phyloP scores from a whole-genome alignment of 257 asterid species.

The Solanum stenotomum region DNA sequence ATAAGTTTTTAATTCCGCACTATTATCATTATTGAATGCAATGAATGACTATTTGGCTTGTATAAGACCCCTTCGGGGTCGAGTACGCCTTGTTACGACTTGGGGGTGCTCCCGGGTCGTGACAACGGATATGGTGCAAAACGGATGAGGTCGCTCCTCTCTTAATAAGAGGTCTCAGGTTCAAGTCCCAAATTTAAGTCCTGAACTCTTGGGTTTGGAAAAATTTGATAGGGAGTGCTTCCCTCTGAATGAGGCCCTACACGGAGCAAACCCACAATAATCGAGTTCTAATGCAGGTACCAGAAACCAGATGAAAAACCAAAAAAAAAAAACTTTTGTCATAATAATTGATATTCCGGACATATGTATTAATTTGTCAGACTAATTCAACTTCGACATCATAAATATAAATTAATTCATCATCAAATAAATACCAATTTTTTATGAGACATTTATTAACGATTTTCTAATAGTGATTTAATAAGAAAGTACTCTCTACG shows the following conservation, averaged over 20 bases:
- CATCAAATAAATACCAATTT: not conserved
- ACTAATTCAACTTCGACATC: not conserved
- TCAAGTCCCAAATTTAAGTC: not conserved
- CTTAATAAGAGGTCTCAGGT: too few relatives aligned
- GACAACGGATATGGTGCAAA: too few relatives aligned
- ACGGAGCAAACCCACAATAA: rapidly evolving
- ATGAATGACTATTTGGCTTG: too few relatives aligned
- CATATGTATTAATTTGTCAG: not conserved
- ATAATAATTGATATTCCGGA: not conserved
- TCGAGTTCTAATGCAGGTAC: rapidly evolving
- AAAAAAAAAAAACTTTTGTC: too few relatives aligned
- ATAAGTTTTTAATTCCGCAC: too few relatives aligned
- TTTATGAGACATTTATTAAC: too few relatives aligned
- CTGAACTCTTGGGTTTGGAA: rapidly evolving
- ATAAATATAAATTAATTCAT: not conserved
- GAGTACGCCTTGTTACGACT: too few relatives aligned
- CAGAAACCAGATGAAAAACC: rapidly evolving
- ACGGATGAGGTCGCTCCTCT: too few relatives aligned
- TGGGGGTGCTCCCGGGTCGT: too few relatives aligned
- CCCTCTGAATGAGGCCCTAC: not conserved
- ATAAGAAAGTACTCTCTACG: not conserved
- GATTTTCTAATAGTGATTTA: not conserved
- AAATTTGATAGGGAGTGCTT: not conserved
- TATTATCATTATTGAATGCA: too few relatives aligned
- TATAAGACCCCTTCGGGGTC: too few relatives aligned